Evolutionary conservation across 805 yeast genomes (phyloP).

Genomic region (Metschnikowia drakensbergensis): DNA sequence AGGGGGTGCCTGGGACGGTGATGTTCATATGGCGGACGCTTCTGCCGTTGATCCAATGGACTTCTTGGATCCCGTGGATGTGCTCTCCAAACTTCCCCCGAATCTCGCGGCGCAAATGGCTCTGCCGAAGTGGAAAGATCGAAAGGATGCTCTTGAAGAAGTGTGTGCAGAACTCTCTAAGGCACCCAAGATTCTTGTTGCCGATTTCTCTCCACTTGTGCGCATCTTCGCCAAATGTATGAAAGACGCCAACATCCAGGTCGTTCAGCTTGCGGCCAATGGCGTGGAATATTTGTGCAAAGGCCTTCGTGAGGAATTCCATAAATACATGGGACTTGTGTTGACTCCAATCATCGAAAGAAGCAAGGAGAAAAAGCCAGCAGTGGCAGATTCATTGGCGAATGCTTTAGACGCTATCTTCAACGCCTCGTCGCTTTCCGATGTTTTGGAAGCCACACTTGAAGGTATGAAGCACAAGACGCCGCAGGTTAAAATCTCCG

Average conservation of each 20-base stretch:
- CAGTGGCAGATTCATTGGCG: conserved; percentile 69
- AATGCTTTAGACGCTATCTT: conserved; percentile 65
- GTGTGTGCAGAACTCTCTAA: conserved; percentile 46
- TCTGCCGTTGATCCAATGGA: conserved; percentile 57
- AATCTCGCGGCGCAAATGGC: conserved; percentile 53
- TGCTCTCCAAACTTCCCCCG: conserved; percentile 61
- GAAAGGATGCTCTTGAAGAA: conserved; percentile 80
- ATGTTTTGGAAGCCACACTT: conserved; percentile 56
- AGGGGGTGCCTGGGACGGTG: conserved; percentile 2
- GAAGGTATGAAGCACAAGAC: conserved; percentile 68
- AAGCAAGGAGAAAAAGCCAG: conserved; percentile 80
- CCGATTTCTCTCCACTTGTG: conserved; percentile 65
- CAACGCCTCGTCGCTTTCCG: conserved; percentile 45
- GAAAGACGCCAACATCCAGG: conserved; percentile 87
- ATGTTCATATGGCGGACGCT: conserved; percentile 32
- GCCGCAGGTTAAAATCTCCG: conserved; percentile 74
- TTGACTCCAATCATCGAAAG: conserved; percentile 70
- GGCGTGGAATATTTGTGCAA: conserved; percentile 57
- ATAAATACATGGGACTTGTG: conserved; percentile 48
- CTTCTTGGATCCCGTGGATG: conserved; percentile 63
- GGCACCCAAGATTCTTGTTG: conserved; percentile 51
- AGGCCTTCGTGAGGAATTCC: conserved; percentile 60
- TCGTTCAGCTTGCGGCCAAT: conserved; percentile 73
- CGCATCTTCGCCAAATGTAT: conserved; percentile 63
- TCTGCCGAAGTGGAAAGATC: conserved; percentile 83